Base-by-base conservation (phyloP, 805 yeast genomes). In the Suhomyces sp. region DNA sequence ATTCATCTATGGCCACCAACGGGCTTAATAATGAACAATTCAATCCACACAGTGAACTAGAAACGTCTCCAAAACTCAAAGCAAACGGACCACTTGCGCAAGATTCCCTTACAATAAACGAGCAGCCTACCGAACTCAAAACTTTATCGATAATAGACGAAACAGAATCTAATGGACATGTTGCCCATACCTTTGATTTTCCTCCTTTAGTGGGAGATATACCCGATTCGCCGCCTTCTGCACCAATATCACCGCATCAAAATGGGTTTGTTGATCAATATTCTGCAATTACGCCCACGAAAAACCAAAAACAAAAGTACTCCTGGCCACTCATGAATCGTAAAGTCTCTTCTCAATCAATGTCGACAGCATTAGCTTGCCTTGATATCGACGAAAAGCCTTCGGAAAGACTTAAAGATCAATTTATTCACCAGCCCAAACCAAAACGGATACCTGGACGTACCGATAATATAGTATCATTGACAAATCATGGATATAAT, bases 191-290 rank as follows among this genome's bases (percentile, higher is more conserved):
- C 7, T 25, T 31, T 6, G 31, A 25, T 3, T 33, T 25, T 20
- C 31, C 19, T 6, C 36, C 25, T 6, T 13, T 25, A 6, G 21
- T 19, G 9, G 25, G 25, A 9, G 60, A 52, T 19, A 54, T 67
- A 3, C 74, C 74, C 0, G 72, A 65, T 7, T 57, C 70, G 5
- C 74, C 74, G 4, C 72, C 72, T 1, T 64, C 70, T 8, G 69
- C 61, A 5, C 71, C 72, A 2, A 48, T 57, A 6, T 66, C 72
- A 5, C 58, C 44, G 28, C 46, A 39, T 10, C 45, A 39, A 7
- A 30, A 32, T 26, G 29, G 25, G 21, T 18, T 12, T 20, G 17
- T 6, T 8, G 17, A 22, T 21, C 27, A 35, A 4, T 22, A 13
- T 20, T 28, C 27, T 13, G 24, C 20, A 19, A 3, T 39, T 16